Evolutionary conservation across 1,284 basidiomycete species (phyloP), one percentile per base, ranked within the genome.

Genomic region (Paramarasmius palmivorus): DNA sequence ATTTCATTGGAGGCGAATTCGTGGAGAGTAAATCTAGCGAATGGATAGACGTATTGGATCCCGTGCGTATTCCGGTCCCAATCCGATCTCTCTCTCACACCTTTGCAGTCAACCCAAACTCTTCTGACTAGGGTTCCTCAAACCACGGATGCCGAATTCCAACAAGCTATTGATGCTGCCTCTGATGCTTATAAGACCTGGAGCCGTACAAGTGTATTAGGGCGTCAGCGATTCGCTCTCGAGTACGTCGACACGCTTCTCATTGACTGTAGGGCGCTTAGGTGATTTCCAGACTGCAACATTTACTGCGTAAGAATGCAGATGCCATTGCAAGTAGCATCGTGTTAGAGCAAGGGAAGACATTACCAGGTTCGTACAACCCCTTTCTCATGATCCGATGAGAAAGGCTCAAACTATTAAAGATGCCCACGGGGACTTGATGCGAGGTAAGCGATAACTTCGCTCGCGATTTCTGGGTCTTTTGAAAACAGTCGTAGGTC

Each of bases 381-480:
- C 20, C 41, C 41, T n/a, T 49, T 19, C 36, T 54, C 41, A 35
- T 41, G 15, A 22, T 17, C 5, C 41, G 48, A 32, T n/a, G n/a
- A n/a, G n/a, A 37, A 9, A 37, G 14, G 47, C 50, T 23, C 57
- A 41, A n/a, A 54, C 49, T 20, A 29, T 39, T 23, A 50, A 70
- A 82, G 95, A 98, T 74, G 95, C 95, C 1, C 92, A 93, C 60
- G 95, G 95, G 0, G 96, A 99, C 69, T 83, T 99, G 37, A 83
- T 95, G 10, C 90, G 96, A 40, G 95, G 55, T 57, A 55, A n/a
- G 4, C 15, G 20, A 23, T 29, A 17, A 19, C 12, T 20, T 47
- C 9, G 22, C 3, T 19, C 32, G 4, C n/a, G 32, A 25, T n/a
- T 15, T 17, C 8, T 22, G 23, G 7, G 23, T 20, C 38, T 37